These are phyloP conservation scores for Geotrichum ghanense DNA, from an alignment of 805 yeast genomes.

Conservation along the genomic window DNA sequence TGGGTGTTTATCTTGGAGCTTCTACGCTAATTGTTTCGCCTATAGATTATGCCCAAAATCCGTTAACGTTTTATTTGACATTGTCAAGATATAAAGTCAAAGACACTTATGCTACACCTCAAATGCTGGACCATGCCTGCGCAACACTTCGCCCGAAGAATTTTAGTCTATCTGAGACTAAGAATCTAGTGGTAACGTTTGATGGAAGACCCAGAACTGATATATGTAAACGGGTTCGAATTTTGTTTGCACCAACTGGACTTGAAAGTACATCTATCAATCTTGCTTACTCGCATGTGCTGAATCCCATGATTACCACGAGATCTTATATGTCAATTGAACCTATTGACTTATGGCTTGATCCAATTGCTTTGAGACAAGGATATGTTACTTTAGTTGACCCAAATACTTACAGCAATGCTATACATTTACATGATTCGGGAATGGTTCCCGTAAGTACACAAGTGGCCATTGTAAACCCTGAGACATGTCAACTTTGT, in stretches of 20 bases:
- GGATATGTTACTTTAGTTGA: slow-evolving; percentile 76
- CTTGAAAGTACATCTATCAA: slow-evolving; percentile 61
- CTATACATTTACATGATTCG: slow-evolving; percentile 77
- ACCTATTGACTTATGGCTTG: slow-evolving; percentile 78
- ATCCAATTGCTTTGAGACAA: slow-evolving; percentile 79
- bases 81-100: slow-evolving; percentile 69
- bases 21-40: slow-evolving; percentile 75
- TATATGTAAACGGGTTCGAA: slow-evolving; percentile 42
- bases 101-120: slow-evolving; percentile 75
- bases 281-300: slow-evolving; percentile 63
- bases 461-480: slow-evolving; percentile 88
- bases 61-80: slow-evolving; percentile 57
- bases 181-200: slow-evolving; percentile 76
- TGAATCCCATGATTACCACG: slow-evolving; percentile 75
- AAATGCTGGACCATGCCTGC: slow-evolving; percentile 69
- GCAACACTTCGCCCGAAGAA: slow-evolving; percentile 48
- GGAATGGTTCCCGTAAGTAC: slow-evolving; percentile 96
- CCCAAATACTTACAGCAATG: slow-evolving; percentile 55
- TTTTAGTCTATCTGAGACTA: slow-evolving; percentile 48
- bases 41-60: slow-evolving; percentile 62
- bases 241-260: slow-evolving; percentile 51
- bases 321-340: slow-evolving; percentile 82
- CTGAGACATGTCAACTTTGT: slow-evolving; percentile 74
- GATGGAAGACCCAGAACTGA: slow-evolving; percentile 61
- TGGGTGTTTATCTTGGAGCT: slow-evolving; percentile 82